phyloP scores from a whole-genome alignment of 768 basidiomycete species.

The Amanita pseudoporphyria region DNA sequence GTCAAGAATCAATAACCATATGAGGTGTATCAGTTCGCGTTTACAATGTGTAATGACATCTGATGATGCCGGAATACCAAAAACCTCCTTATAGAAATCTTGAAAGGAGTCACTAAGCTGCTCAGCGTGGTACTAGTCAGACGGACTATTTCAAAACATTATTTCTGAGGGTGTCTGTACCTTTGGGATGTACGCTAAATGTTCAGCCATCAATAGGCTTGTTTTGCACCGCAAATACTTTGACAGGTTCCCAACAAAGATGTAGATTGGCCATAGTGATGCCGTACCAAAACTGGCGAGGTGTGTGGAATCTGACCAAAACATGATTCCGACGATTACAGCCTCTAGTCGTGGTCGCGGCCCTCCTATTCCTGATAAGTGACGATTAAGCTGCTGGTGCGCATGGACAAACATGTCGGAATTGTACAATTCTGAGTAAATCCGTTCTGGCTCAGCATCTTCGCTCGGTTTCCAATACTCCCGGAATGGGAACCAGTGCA shows the following conservation, averaged over 20 bases:
- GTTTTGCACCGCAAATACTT: no score
- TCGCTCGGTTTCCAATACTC: background rate
- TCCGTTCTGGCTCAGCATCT: background rate
- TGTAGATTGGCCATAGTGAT: background rate
- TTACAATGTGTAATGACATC: slow-evolving; percentile 20
- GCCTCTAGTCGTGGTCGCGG: no score
- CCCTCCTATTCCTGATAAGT: background rate
- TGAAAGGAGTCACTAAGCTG: slow-evolving; percentile 18
- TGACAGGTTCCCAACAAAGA: background rate
- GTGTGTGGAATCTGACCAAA: no score
- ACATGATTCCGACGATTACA: no score
- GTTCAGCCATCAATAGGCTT: slow-evolving; percentile 17
- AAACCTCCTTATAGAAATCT: slow-evolving; percentile 8
- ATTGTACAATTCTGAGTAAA: background rate
- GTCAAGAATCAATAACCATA: slow-evolving; percentile 24
- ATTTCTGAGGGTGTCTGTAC: slow-evolving; percentile 11
- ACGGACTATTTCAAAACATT: background rate
- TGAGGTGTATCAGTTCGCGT: slow-evolving; percentile 23
- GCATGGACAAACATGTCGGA: background rate
- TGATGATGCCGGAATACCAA: background rate
- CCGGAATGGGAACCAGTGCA: background rate
- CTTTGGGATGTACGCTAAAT: slow-evolving; percentile 31
- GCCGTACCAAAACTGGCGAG: background rate
- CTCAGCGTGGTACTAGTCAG: background rate
- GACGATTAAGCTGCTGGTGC: background rate